Evolutionary conservation across 352 stramenopile species (phyloP).

Genomic region (Phytophthora cajani): DNA sequence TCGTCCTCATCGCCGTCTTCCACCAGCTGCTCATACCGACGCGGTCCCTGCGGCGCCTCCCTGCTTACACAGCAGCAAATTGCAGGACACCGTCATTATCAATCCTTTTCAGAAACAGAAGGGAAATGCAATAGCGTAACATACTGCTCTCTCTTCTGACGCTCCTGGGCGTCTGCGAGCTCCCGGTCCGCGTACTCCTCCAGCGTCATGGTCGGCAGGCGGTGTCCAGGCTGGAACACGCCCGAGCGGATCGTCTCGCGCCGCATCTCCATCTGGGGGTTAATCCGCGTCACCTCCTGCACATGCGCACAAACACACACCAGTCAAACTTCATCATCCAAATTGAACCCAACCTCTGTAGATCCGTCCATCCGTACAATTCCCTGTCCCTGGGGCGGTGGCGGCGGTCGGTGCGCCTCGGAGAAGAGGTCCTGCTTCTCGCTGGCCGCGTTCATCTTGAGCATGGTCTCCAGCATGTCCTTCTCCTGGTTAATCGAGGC

Average conservation of each 20-base stretch:
- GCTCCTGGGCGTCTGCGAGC: slow-evolving; percentile 86
- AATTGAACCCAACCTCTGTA: background rate
- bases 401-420: slow-evolving; percentile 66
- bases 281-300: slow-evolving; percentile 86
- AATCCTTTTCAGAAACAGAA: background rate
- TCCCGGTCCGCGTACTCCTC: slow-evolving; percentile 94
- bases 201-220: slow-evolving; percentile 95
- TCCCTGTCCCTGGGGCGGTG: slow-evolving; percentile 69
- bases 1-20: slow-evolving; percentile 97
- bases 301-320: background rate
- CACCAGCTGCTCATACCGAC: slow-evolving; percentile 94
- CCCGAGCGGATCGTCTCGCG: slow-evolving; percentile 84
- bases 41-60: slow-evolving; percentile 61
- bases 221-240: slow-evolving; percentile 96
- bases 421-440: slow-evolving; percentile 73
- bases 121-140: slow-evolving; percentile 8
- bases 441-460: slow-evolving; percentile 75
- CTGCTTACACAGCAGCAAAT: slow-evolving; percentile 29
- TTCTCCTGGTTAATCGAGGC: slow-evolving; percentile 75
- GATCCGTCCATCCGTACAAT: slow-evolving; percentile 58
- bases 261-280: slow-evolving; percentile 87
- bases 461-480: slow-evolving; percentile 89
- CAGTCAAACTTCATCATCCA: background rate
- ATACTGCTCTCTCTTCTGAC: slow-evolving; percentile 81
- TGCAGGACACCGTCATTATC: background rate